Conservation (phyloP, 2,329 filamentous ascomycete species). For the Phaeosphaeria sp. region DNA sequence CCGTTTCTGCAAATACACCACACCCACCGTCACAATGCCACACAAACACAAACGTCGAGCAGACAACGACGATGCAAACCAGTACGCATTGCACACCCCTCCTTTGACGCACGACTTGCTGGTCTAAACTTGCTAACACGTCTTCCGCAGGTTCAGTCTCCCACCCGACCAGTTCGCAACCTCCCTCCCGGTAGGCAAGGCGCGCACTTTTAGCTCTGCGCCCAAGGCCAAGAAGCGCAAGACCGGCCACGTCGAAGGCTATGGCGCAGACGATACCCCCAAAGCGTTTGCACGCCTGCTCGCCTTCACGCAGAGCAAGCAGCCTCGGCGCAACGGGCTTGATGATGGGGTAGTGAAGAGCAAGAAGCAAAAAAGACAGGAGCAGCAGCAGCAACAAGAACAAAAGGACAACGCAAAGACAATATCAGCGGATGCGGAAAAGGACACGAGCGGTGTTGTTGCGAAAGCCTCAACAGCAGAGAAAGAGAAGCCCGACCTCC, state of each 20-base stretch:
- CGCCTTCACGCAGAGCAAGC: constrained; percentile 68
- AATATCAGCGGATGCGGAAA: constrained; percentile 13
- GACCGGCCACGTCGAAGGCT: constrained; percentile 53
- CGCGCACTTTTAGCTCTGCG: constrained; percentile 41
- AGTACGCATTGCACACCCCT: constrained; percentile 35
- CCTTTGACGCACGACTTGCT: not conserved
- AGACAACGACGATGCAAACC: constrained; percentile 44
- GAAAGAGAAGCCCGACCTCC: constrained; percentile 18
- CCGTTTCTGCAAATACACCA: not conserved
- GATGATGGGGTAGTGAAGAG: constrained; percentile 68
- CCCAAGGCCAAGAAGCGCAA: constrained; percentile 46
- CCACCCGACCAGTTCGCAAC: constrained; percentile 66
- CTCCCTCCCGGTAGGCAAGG: constrained; percentile 62
- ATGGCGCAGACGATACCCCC: constrained; percentile 79
- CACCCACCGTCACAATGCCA: constrained; percentile 65
- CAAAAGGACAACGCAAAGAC: not conserved
- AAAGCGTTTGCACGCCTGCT: constrained; percentile 87
- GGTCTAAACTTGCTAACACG: constrained; percentile 31
- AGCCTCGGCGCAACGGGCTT: constrained; percentile 64
- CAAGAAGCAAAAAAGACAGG: constrained; percentile 56
- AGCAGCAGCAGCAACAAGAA: constrained; percentile 7
- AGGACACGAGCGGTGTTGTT: constrained; percentile 27
- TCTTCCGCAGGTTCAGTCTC: constrained; percentile 63
- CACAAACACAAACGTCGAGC: constrained; percentile 80
- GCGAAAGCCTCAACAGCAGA: constrained; percentile 33